Percentiles rank a stretch among this genome's conserved stretches.
Conservation (phyloP, 1,139 yeast species). For the Pichia sp. region DNA sequence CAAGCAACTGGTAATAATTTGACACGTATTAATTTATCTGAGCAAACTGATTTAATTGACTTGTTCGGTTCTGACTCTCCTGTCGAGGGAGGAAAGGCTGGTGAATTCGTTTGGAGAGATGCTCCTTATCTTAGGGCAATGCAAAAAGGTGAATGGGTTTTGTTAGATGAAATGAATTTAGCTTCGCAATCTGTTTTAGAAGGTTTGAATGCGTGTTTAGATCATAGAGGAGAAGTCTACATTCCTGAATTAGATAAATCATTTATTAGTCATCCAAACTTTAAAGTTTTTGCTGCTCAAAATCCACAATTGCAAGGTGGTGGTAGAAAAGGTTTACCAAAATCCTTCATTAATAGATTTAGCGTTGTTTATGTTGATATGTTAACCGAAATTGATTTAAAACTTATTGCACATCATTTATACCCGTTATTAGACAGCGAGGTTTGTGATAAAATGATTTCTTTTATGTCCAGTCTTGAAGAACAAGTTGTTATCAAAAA, state of each 20-base stretch:
- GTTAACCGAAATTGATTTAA: conserved; percentile 62
- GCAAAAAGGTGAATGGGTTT: conserved; percentile 97
- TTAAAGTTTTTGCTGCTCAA: conserved; percentile 95
- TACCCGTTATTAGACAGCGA: conserved; percentile 54
- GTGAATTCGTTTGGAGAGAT: conserved; percentile 95
- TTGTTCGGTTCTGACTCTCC: conserved; percentile 97
- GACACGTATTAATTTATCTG: conserved; percentile 89
- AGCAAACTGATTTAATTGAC: conserved; percentile 93
- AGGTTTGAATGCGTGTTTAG: conserved; percentile 95
- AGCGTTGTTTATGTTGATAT: conserved; percentile 90
- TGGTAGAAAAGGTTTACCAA: conserved; percentile 96
- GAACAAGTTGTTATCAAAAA: conserved; percentile 54
- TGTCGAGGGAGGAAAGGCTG: conserved; percentile 82
- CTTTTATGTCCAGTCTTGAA: conserved; percentile 62
- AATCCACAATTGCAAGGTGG: conserved; percentile 99
- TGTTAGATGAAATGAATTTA: conserved; percentile 94
- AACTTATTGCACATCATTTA: conserved; percentile 63
- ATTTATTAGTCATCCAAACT: conserved; percentile 75
- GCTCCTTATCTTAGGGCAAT: conserved; percentile 96
- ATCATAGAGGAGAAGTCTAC: conserved; percentile 95
- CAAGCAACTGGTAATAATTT: conserved; percentile 70
- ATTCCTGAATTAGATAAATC: conserved; percentile 89
- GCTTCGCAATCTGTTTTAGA: conserved; percentile 97
- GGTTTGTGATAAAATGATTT: conserved; percentile 50
- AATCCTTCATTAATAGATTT: conserved; percentile 91